A percentile compares a stretch with the other conserved stretches of the same genome.
These are phyloP conservation scores for Podaxis carcinomalis DNA, from an alignment of 768 basidiomycete genomes.

Conservation along the genomic window DNA sequence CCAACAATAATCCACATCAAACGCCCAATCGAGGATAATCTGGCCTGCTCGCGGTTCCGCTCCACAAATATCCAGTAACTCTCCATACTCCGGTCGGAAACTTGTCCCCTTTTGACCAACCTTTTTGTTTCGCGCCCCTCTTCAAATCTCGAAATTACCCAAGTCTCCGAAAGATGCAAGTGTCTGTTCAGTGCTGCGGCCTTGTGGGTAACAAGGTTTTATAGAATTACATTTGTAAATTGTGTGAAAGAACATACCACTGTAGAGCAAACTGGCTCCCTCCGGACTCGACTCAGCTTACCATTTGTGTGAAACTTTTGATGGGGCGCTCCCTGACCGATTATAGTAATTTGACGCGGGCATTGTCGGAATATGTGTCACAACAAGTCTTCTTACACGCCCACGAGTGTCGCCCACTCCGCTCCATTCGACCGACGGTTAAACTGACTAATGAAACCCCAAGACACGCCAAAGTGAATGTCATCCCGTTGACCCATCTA, in stretches of 20 bases:
- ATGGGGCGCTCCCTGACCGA: not conserved
- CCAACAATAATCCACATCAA: not conserved
- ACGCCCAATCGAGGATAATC: not conserved
- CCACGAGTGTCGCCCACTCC: not conserved
- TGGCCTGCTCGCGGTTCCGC: not conserved
- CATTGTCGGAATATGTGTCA: not conserved
- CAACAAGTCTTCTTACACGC: not conserved
- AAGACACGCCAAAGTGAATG: not conserved
- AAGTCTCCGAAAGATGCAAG: not conserved
- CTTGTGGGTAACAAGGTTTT: constrained; percentile 1
- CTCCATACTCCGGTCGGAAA: constrained; percentile 9
- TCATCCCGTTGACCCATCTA: not conserved
- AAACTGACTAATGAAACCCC: not conserved
- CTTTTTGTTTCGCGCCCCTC: constrained; percentile 8
- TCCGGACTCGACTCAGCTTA: not conserved
- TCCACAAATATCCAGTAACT: not conserved
- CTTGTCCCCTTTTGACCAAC: constrained; percentile 5
- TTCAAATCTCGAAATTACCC: not conserved
- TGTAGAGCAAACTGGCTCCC: not conserved
- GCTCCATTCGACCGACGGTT: not conserved
- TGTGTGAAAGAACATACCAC: not conserved
- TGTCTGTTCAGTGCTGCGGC: not conserved
- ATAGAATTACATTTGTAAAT: not conserved
- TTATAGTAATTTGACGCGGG: not conserved
- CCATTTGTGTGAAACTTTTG: not conserved